phyloP scores from a whole-genome alignment of 805 yeast genomes.

The Pichia membranifaciens region DNA sequence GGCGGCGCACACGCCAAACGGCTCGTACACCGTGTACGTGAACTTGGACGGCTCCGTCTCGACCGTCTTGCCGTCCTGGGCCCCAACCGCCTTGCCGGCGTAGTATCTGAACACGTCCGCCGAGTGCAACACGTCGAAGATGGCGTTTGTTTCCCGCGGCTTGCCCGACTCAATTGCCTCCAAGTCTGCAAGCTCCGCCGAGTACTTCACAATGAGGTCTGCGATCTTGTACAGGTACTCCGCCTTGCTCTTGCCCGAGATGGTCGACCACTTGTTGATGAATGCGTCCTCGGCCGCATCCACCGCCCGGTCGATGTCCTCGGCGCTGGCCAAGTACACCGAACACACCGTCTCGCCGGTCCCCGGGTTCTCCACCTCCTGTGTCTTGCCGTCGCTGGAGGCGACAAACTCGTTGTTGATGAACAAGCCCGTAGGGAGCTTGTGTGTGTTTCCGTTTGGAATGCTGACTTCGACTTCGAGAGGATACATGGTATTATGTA shows the following conservation, averaged over 20 bases:
- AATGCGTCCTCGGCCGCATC: conserved; percentile 48
- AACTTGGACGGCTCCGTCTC: conserved; percentile 53
- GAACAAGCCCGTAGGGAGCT: conserved; percentile 79
- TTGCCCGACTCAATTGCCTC: conserved; percentile 61
- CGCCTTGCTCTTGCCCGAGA: conserved; percentile 42
- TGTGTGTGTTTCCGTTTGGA: conserved; percentile 52
- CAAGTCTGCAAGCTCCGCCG: conserved; percentile 46
- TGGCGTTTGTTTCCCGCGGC: conserved; percentile 46
- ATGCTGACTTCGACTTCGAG: conserved; percentile 20
- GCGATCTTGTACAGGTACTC: conserved; percentile 45
- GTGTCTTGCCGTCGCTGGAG: conserved; percentile 45
- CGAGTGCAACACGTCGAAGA: conserved; percentile 53
- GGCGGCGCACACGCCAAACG: conserved; percentile 66
- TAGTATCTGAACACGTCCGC: conserved; percentile 54
- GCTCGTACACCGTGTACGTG: conserved; percentile 60
- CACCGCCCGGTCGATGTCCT: conserved; percentile 52
- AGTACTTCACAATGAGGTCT: conserved; percentile 41
- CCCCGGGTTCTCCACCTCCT: conserved; percentile 53
- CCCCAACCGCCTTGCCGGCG: conserved; percentile 74
- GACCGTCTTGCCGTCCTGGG: conserved; percentile 52
- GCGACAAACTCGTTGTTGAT: conserved; percentile 75
- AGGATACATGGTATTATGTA: conserved; percentile 1
- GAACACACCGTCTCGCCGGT: conserved; percentile 47
- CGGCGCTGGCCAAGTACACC: conserved; percentile 44
- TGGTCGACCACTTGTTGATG: conserved; percentile 39